phyloP scores from a whole-genome alignment of 768 basidiomycete genomes.

The Clathrus columnatus region DNA sequence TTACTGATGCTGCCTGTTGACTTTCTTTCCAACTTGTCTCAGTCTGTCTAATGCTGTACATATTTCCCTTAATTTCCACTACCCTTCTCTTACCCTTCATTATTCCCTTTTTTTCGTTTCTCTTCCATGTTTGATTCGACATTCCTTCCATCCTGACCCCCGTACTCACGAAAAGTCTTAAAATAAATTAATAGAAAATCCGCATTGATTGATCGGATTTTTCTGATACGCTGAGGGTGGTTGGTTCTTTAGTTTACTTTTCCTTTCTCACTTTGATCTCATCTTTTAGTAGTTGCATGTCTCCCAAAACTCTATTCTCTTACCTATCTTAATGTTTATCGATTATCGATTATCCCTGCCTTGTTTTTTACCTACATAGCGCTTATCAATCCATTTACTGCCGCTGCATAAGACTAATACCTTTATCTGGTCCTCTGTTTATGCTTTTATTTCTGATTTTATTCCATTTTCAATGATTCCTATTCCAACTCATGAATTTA shows the following conservation, averaged over 20 bases:
- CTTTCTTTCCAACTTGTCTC: not conserved
- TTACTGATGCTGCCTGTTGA: too few species aligned
- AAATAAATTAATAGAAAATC: not conserved
- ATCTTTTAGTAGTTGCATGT: not conserved
- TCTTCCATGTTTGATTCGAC: not conserved
- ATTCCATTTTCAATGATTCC: not conserved
- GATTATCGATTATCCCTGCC: not conserved
- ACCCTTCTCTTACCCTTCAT: not conserved
- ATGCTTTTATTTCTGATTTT: not conserved
- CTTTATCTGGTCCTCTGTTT: not conserved
- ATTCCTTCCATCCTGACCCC: too few species aligned
- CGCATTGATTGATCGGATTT: not conserved
- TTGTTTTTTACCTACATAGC: not conserved
- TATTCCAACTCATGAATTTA: not conserved
- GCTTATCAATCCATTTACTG: not conserved
- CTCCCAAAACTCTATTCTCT: not conserved
- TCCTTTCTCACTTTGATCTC: not conserved
- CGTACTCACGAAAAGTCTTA: not conserved
- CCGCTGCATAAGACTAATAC: not conserved
- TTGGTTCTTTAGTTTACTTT: not conserved
- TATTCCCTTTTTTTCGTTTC: not conserved
- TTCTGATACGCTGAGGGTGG: not conserved
- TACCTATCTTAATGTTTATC: not conserved
- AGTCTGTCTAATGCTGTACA: not conserved
- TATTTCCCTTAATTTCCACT: not conserved